These are phyloP conservation scores for Stagonosporopsis cucurbitacearum DNA, from an alignment of 2,329 filamentous ascomycete species.

Conservation along the genomic window DNA sequence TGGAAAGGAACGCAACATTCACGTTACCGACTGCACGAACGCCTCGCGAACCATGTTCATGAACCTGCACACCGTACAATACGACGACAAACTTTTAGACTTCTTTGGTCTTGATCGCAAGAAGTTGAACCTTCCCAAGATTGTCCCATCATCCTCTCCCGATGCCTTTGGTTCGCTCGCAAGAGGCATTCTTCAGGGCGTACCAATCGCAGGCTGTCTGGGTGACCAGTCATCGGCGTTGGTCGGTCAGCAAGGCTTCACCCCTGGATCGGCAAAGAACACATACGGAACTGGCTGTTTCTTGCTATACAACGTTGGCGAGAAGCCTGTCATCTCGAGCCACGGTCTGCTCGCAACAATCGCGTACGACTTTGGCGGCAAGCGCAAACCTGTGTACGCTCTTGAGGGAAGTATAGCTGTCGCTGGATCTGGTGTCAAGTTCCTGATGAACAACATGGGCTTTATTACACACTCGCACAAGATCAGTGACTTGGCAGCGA, in stretches of 20 bases:
- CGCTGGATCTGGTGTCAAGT: conserved; percentile 79
- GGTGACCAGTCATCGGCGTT: conserved; percentile 87
- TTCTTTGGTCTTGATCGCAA: conserved; percentile 79
- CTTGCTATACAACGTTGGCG: conserved; percentile 85
- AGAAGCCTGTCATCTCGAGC: conserved; percentile 82
- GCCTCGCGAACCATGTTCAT: conserved; percentile 94
- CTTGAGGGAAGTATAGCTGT: conserved; percentile 85
- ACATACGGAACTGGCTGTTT: conserved; percentile 92
- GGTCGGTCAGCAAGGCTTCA: conserved; percentile 85
- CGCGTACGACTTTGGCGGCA: conserved; percentile 79
- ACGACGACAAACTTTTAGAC: conserved; percentile 75
- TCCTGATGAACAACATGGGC: conserved; percentile 67
- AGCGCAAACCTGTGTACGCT: conserved; percentile 74
- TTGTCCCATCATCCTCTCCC: conserved; percentile 79
- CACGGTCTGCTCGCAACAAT: conserved; percentile 86
- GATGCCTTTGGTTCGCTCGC: conserved; percentile 73
- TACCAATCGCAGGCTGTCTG: conserved; percentile 80
- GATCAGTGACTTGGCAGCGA: conserved; percentile 68
- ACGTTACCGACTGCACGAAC: conserved; percentile 87
- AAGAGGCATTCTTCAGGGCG: conserved; percentile 70
- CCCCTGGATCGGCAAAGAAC: conserved; percentile 83
- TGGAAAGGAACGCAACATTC: conserved; percentile 68
- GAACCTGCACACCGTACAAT: conserved; percentile 70
- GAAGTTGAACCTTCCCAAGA: conserved; percentile 80
- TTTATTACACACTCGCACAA: conserved; percentile 68